Conservation (phyloP, 2,329 filamentous ascomycete species). For the Fusarium solani-melongenae region DNA sequence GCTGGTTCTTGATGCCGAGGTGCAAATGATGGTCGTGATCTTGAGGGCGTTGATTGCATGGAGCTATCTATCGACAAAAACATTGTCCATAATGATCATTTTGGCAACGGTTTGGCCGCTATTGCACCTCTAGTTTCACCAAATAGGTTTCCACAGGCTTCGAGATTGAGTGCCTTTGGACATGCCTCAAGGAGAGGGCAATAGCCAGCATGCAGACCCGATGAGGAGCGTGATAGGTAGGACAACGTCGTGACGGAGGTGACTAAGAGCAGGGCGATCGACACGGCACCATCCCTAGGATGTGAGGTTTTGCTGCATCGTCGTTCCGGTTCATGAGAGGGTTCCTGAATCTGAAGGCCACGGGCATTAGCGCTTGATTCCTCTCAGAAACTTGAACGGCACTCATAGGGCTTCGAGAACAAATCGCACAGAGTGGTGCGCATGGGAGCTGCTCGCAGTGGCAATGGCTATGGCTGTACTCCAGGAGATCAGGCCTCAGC, state of each 20-base stretch:
- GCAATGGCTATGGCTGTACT: neutral
- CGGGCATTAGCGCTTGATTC: neutral
- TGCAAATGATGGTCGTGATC: neutral
- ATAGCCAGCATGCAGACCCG: neutral
- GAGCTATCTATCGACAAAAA: neutral
- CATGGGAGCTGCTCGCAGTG: neutral
- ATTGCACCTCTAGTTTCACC: neutral
- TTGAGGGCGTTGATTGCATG: neutral
- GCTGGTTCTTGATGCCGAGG: neutral
- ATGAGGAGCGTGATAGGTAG: neutral
- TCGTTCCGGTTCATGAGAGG: neutral
- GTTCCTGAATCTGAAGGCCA: neutral
- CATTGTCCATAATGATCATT: neutral
- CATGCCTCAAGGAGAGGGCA: neutral
- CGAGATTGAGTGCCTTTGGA: neutral
- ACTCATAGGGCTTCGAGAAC: neutral
- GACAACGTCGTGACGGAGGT: neutral
- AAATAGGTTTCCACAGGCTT: neutral
- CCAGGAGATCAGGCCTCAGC: neutral
- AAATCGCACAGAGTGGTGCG: neutral
- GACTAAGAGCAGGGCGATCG: neutral
- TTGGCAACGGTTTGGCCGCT: neutral
- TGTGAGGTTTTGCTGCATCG: neutral
- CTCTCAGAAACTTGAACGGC: neutral
- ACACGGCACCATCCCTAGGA: neutral